Percentiles rank a stretch among this genome's conserved stretches.
Conservation (phyloP, 176 grass and related monocot species). For the Pontederia crassipes region DNA sequence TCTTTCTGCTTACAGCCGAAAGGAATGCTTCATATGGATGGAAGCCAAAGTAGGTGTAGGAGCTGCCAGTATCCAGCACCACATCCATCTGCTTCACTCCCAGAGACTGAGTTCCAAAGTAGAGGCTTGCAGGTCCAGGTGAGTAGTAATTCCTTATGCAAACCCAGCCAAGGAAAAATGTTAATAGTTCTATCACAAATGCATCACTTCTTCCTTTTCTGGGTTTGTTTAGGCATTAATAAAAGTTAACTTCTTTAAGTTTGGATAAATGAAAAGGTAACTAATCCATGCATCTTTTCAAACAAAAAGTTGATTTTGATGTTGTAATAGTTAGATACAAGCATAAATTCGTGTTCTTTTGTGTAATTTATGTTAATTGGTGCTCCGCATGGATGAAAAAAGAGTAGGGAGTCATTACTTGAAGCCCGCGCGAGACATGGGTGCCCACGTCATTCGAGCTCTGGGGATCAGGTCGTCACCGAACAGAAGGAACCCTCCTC, state of each 20-base stretch:
- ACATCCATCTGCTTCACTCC: slow-evolving; percentile 60
- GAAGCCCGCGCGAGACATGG: slow-evolving; percentile 41
- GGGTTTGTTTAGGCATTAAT: too few species aligned
- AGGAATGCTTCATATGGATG: slow-evolving; percentile 72
- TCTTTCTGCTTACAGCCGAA: slow-evolving; percentile 42
- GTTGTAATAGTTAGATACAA: background rate
- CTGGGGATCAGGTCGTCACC: slow-evolving; percentile 78
- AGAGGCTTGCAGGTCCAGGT: slow-evolving; percentile 54
- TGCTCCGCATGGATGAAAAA: slow-evolving; percentile 9
- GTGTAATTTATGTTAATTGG: too few species aligned
- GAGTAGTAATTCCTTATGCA: slow-evolving; percentile 79
- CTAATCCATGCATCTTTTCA: background rate
- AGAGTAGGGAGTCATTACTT: slow-evolving; percentile 29
- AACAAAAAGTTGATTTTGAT: background rate
- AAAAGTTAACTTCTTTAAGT: too few species aligned
- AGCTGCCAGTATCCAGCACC: slow-evolving; percentile 86
- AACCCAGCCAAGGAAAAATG: background rate
- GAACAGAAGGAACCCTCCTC: slow-evolving; percentile 90
- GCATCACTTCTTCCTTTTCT: too few species aligned
- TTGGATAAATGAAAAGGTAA: background rate
- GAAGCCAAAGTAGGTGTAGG: slow-evolving; percentile 65
- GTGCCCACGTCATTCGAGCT: slow-evolving; percentile 49
- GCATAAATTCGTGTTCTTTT: background rate
- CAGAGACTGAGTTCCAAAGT: slow-evolving; percentile 42
- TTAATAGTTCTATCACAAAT: too few species aligned